phyloP scores from a whole-genome alignment of 345 rosid genomes.

The Populus pruinosa region DNA sequence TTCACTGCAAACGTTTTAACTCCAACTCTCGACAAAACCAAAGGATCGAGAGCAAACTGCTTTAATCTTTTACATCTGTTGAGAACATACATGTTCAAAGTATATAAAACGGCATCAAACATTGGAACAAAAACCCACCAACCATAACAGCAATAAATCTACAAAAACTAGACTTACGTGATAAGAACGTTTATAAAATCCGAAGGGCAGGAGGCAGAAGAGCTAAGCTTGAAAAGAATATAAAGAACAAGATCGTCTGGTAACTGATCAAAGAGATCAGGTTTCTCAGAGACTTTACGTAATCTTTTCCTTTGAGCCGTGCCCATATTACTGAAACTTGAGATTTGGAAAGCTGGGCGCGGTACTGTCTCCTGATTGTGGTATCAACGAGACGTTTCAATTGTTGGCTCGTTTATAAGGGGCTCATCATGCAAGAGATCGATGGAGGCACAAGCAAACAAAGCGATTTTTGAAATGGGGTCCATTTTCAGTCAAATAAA shows the following conservation, averaged over 20 bases:
- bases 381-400: not conserved
- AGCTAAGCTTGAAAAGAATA: conserved; percentile 49
- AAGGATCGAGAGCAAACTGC: conserved; percentile 33
- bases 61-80: conserved; percentile 52
- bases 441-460: not conserved
- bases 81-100: not conserved
- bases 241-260: conserved; percentile 56
- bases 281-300: not conserved
- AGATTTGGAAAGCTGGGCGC: not conserved
- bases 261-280: conserved; percentile 43
- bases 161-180: conserved; percentile 35
- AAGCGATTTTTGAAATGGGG: not conserved
- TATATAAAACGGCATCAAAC: not conserved
- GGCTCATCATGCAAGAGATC: not conserved
- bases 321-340: not conserved
- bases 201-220: conserved; percentile 54
- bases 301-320: conserved; percentile 34
- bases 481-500: not conserved
- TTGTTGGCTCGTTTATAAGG: not conserved
- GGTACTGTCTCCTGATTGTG: not conserved
- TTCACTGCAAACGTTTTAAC: conserved; percentile 38
- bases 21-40: conserved; percentile 48
- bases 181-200: conserved; percentile 43
- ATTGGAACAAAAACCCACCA: not conserved
- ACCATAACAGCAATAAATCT: not conserved